A percentile compares a stretch with the other conserved stretches of the same genome.
phyloP scores from a whole-genome alignment of 2,329 filamentous ascomycete species.

The Neocucurbitaria cava region DNA sequence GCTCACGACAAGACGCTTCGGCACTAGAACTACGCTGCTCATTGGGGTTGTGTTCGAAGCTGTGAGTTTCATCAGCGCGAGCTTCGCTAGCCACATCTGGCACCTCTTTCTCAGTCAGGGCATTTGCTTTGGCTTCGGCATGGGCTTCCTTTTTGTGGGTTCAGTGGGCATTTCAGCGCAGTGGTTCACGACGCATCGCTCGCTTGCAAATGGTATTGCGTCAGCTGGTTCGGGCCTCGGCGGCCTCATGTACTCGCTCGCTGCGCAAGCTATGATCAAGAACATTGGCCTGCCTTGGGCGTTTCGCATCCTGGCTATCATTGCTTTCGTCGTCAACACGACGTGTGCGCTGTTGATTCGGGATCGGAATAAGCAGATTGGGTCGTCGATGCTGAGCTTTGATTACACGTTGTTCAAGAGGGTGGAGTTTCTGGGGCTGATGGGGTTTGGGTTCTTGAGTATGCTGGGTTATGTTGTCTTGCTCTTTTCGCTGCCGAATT shows the following conservation, averaged over 20 bases:
- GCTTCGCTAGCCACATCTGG: conserved; percentile 73
- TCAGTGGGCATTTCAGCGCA: conserved; percentile 73
- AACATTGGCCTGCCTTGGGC: conserved; percentile 70
- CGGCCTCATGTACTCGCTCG: conserved; percentile 73
- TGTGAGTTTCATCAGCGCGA: conserved; percentile 71
- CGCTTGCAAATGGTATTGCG: conserved; percentile 72
- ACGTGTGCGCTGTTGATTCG: conserved; percentile 68
- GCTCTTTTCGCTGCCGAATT: conserved; percentile 79
- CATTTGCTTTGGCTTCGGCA: conserved; percentile 76
- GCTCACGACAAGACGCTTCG: conserved; percentile 64
- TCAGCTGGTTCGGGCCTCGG: conserved; percentile 77
- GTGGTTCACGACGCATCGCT: conserved; percentile 74
- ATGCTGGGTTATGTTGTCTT: conserved; percentile 78
- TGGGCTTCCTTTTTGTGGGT: conserved; percentile 78
- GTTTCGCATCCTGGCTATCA: conserved; percentile 69
- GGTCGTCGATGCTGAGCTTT: conserved; percentile 67
- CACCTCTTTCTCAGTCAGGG: conserved; percentile 79
- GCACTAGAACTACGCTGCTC: conserved; percentile 69
- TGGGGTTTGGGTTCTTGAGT: conserved; percentile 73
- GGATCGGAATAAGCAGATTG: conserved; percentile 75
- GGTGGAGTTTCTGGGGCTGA: conserved; percentile 68
- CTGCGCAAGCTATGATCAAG: conserved; percentile 71
- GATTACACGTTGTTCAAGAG: conserved; percentile 68
- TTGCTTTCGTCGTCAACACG: conserved; percentile 69
- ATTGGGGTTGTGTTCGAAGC: conserved; percentile 71